phyloP scores from a whole-genome alignment of 2,329 filamentous ascomycete species.

The Massarina eburnea region DNA sequence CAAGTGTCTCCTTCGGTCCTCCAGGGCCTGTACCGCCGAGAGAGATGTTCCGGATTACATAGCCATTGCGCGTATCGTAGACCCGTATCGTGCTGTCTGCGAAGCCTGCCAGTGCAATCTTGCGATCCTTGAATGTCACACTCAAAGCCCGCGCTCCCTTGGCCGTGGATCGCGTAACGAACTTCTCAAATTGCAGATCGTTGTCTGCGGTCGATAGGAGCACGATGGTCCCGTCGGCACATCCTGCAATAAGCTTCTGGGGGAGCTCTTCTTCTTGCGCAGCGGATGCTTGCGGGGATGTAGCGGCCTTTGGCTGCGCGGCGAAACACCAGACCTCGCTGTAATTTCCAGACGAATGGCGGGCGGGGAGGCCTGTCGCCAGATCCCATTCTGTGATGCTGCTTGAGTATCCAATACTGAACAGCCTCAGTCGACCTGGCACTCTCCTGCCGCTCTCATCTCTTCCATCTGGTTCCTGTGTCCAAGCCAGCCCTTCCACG shows the following conservation, averaged over 20 bases:
- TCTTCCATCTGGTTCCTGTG: slow-evolving; percentile 77
- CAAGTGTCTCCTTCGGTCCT: slow-evolving; percentile 80
- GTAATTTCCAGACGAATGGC: slow-evolving; percentile 87
- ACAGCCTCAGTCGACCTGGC: slow-evolving; percentile 77
- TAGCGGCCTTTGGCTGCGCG: slow-evolving; percentile 68
- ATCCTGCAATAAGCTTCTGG: slow-evolving; percentile 78
- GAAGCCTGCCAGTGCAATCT: slow-evolving; percentile 84
- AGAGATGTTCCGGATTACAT: slow-evolving; percentile 78
- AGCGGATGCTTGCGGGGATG: slow-evolving; percentile 15
- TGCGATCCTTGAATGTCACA: slow-evolving; percentile 82
- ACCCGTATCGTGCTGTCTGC: slow-evolving; percentile 95
- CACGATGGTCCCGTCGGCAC: slow-evolving; percentile 86
- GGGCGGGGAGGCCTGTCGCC: slow-evolving; percentile 71
- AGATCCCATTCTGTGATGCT: slow-evolving; percentile 96
- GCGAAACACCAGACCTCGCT: slow-evolving; percentile 97
- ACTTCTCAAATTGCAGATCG: slow-evolving; percentile 76
- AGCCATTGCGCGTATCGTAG: slow-evolving; percentile 80
- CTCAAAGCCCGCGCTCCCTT: slow-evolving; percentile 90
- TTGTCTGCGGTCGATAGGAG: slow-evolving; percentile 84
- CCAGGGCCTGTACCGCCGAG: slow-evolving; percentile 76
- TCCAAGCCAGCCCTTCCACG: slow-evolving; percentile 90
- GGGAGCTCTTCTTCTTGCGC: slow-evolving; percentile 27
- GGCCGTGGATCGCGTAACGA: slow-evolving; percentile 73
- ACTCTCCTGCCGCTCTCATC: slow-evolving; percentile 60
- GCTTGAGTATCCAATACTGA: slow-evolving; percentile 93